phyloP scores from a whole-genome alignment of 495 filamentous ascomycete genomes.

The Penicillium longicatenatum region DNA sequence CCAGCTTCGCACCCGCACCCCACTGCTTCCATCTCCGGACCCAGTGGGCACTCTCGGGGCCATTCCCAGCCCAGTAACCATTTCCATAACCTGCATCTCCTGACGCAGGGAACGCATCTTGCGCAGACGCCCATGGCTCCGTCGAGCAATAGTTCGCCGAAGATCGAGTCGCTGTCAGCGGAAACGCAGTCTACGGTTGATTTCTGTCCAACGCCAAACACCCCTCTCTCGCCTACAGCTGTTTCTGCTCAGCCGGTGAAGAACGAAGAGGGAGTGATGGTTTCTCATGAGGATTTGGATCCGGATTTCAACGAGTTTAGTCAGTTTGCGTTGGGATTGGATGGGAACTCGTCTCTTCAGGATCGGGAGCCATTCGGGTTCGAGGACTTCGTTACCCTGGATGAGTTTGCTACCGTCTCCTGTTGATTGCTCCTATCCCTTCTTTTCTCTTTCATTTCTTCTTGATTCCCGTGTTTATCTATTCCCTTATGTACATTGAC shows the following conservation, averaged over 20 bases:
- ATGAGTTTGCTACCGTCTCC: constrained; percentile 37
- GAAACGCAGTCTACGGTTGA: constrained; percentile 41
- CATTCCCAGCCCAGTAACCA: constrained; percentile 28
- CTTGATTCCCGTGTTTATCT: constrained; percentile 18
- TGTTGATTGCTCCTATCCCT: constrained; percentile 19
- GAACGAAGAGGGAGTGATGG: constrained; percentile 25
- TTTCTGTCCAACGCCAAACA: constrained; percentile 41
- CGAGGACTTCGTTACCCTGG: constrained; percentile 38
- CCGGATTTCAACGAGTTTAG: constrained; percentile 42
- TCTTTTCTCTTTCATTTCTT: constrained; percentile 11
- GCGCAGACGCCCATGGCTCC: constrained; percentile 10
- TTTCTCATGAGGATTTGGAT: constrained; percentile 32
- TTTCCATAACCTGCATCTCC: constrained; percentile 28
- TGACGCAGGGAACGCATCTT: constrained; percentile 29
- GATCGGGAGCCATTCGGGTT: constrained; percentile 34
- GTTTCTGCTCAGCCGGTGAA: constrained; percentile 15
- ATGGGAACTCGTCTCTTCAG: constrained; percentile 22
- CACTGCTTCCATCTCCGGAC: constrained; percentile 24
- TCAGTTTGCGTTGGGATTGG: constrained; percentile 38
- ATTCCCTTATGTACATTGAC: constrained; percentile 21
- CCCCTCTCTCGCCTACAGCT: constrained; percentile 36
- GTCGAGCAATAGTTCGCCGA: constrained; percentile 24
- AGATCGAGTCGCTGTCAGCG: constrained; percentile 26
- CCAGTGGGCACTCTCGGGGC: constrained; percentile 30
- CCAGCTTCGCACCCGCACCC: constrained; percentile 8